These are phyloP conservation scores for Macrolepiota fuliginosa DNA, from an alignment of 768 basidiomycete species.

Conservation along the genomic window DNA sequence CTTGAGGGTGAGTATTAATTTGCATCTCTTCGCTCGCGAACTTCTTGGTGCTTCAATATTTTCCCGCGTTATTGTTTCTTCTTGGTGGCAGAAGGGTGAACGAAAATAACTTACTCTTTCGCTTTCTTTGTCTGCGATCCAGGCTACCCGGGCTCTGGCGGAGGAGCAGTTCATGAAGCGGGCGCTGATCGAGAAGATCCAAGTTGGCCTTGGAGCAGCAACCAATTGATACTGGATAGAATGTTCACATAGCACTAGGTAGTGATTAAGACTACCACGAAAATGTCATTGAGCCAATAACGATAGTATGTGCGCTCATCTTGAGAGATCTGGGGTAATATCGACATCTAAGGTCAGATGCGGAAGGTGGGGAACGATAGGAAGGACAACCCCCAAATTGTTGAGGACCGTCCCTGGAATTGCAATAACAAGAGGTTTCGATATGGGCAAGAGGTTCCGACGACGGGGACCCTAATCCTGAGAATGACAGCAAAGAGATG, in stretches of 20 bases:
- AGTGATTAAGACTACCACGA: neutral
- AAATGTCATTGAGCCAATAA: neutral
- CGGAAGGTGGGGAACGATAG: constrained; percentile 8
- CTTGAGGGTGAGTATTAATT: constrained; percentile 63
- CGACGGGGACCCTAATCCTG: constrained; percentile 8
- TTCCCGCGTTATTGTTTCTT: constrained; percentile 3
- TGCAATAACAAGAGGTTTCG: neutral
- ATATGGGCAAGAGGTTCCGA: constrained; percentile 12
- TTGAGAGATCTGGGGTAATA: constrained; percentile 4
- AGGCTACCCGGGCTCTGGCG: constrained; percentile 84
- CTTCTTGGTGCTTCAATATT: neutral
- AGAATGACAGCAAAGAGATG: neutral
- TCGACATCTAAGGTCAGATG: neutral
- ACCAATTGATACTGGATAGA: constrained; percentile 13
- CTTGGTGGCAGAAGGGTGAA: constrained; percentile 10
- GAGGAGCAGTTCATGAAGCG: constrained; percentile 98
- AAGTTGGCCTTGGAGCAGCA: constrained; percentile 53
- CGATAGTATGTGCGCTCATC: neutral
- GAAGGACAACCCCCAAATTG: constrained; percentile 9
- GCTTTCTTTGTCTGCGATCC: constrained; percentile 13
- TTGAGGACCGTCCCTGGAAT: neutral
- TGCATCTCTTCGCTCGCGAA: constrained; percentile 12
- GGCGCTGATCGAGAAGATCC: constrained; percentile 91
- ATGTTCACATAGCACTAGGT: neutral
- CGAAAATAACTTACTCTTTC: constrained; percentile 1